Evolutionary conservation across 768 basidiomycete genomes (phyloP), one percentile per base, ranked within the genome.

Genomic region (Butyriboletus loyo): DNA sequence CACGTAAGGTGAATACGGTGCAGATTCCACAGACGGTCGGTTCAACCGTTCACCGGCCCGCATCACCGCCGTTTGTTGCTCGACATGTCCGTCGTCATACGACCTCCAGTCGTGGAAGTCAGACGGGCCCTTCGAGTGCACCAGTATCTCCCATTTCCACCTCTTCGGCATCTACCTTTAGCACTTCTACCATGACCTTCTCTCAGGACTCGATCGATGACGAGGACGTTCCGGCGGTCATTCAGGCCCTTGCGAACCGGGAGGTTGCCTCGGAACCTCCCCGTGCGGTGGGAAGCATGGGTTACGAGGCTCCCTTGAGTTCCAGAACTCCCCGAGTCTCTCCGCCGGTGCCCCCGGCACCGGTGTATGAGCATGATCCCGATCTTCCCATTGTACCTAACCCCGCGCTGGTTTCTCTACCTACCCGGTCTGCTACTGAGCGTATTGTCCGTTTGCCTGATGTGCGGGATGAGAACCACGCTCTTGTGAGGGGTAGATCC

Each of bases 51-150:
- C 52, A 63, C 37, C 49, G 63, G 17, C 63, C 69, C n/a, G 68
- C 56, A n/a, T 69, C 68, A 4, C 67, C 68, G n/a, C 69, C 69
- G 15, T 69, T 69, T 42, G 60, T 69, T 25, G 45, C 60, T 41
- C 67, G 68, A 27, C 68, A 67, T 45, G 58, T 71, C n/a, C 68
- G 68, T 55, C 67, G 69, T 15, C 63, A 64, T 36, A 69, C 68
- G 15, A 64, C 60, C n/a, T 69, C 67, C 17, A 69, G 66, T 31
- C 67, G 67, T 43, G 64, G 63, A 24, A 38, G 65, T 49, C 67
- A 69, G 40, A 61, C 54, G 49, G 52, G 58, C 32, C 19, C 65
- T 10, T 68, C 67, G 46, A 71, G 68, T 22, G 69, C 69, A 28
- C 68, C 68, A 0, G 69, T 67, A 22, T 69, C 68, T 27, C 68